Evolutionary conservation across 768 basidiomycete species (phyloP).

Genomic region (Trametes maxima): DNA sequence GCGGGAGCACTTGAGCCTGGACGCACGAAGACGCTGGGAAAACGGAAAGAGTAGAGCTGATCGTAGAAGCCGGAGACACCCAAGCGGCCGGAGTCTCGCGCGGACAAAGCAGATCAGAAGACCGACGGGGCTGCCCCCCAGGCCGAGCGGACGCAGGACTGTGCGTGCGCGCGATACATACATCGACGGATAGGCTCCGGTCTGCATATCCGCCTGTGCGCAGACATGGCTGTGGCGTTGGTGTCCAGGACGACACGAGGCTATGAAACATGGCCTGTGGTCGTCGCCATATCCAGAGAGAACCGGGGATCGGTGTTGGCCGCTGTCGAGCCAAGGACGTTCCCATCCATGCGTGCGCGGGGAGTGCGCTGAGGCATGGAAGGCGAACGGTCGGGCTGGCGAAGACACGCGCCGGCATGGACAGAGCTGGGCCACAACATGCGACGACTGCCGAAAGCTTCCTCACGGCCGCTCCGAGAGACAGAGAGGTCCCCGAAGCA

Average conservation of each 20-base stretch:
- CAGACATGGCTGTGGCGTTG: neutral
- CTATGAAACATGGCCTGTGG: slow-evolving; percentile 16
- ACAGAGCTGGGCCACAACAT: slow-evolving; percentile 9
- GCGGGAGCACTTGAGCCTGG: slow-evolving; percentile 7
- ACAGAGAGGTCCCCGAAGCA: slow-evolving; percentile 6
- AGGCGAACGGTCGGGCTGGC: neutral
- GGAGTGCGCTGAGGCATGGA: neutral
- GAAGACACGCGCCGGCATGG: neutral
- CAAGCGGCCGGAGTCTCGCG: slow-evolving; percentile 15
- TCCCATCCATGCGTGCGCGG: neutral
- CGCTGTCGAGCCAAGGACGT: neutral
- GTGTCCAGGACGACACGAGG: slow-evolving; percentile 16
- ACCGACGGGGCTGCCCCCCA: neutral
- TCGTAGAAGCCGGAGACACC: slow-evolving; percentile 9
- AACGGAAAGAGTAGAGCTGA: neutral
- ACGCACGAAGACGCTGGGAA: slow-evolving; percentile 1
- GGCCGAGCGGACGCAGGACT: neutral
- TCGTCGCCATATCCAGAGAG: neutral
- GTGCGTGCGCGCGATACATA: neutral
- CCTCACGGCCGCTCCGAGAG: slow-evolving; percentile 6
- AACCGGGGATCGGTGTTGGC: neutral
- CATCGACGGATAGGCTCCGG: neutral
- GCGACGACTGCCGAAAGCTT: slow-evolving; percentile 15
- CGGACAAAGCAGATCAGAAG: neutral
- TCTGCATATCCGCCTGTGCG: neutral